These are phyloP conservation scores for Umbilicaria muhlenbergii DNA, from an alignment of 495 filamentous ascomycete species.

Conservation along the genomic window DNA sequence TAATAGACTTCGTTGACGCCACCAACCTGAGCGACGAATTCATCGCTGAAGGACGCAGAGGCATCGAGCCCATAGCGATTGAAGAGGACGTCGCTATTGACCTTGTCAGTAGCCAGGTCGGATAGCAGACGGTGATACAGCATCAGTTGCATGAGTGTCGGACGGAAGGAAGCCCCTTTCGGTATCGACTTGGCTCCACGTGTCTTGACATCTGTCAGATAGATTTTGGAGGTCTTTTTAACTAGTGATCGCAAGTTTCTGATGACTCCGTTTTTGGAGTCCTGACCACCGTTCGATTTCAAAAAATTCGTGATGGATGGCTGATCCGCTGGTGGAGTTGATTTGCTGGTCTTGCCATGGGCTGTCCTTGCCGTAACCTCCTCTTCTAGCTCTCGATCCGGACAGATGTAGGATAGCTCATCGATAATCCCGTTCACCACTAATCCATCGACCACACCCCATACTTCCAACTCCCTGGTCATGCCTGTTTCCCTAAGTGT, in stretches of 20 bases:
- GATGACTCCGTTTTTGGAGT: not conserved
- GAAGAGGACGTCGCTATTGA: conserved; percentile 52
- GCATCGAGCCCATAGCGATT: conserved; percentile 52
- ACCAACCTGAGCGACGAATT: conserved; percentile 66
- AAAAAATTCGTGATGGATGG: conserved; percentile 36
- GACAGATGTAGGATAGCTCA: conserved; percentile 63
- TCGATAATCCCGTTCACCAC: conserved; percentile 85
- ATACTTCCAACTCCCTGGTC: conserved; percentile 85
- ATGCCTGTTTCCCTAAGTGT: conserved; percentile 61
- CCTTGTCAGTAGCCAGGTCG: conserved; percentile 49
- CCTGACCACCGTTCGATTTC: conserved; percentile 12
- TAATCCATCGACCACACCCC: conserved; percentile 71
- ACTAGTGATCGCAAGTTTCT: not conserved
- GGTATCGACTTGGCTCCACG: conserved; percentile 47
- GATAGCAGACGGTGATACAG: conserved; percentile 81
- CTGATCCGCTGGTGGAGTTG: conserved; percentile 34
- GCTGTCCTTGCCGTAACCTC: conserved; percentile 23
- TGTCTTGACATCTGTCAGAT: conserved; percentile 84
- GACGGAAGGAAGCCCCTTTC: conserved; percentile 49
- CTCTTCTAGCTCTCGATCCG: conserved; percentile 51
- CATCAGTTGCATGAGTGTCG: conserved; percentile 73
- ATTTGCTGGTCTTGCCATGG: conserved; percentile 19
- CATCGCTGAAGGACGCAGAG: conserved; percentile 52
- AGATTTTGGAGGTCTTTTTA: conserved; percentile 32
- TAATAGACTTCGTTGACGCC: conserved; percentile 45